Evolutionary conservation across 805 yeast genomes (phyloP), one percentile per base, ranked within the genome.

Genomic region (Candida ascalaphidarum): DNA sequence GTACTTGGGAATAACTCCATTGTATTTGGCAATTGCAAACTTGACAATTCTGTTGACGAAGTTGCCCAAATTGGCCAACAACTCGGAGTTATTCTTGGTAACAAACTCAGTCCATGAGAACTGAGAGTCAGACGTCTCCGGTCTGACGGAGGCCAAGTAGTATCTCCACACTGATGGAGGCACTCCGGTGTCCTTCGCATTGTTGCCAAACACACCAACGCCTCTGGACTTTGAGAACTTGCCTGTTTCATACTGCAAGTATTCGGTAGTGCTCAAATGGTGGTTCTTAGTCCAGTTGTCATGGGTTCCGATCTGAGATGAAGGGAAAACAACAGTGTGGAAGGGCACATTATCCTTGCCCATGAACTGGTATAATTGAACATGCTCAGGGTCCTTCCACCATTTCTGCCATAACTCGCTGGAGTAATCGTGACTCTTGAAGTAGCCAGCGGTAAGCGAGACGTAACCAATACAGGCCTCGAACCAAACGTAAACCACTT

Each of bases 321-420:
- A 78, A 35, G 99, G 99, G 85, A 89, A 92, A 32, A 92, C 94
- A 32, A 92, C 98, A 1, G 96, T 81, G 54, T 92, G 99, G 84
- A 92, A 92, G 18, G 97, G 96, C 46, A 88, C 96, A 51, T 92
- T 92, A 59, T 92, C 99, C 57, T 92, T 92, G 59, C 99, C 99
- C 99, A 92, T 92, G 57, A 92, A 92, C 65, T 92, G 99, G 55
- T 83, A 85, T 41, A 92, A 65, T 40, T 81, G 61, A 38, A 92
- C 96, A 37, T 86, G 55, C 30, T 86, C 85, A n/a, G 95, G 94
- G 49, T 81, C 68, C 45, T 74, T 75, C 99, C 99, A 92, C 98
- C 98, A 89, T 43, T 74, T 52, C 46, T 70, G 61, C 97, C 97
- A 89, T 29, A 68, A 71, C 5, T 49, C 51, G 9, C 41, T 28